phyloP scores from a whole-genome alignment of 768 basidiomycete genomes.

The Suillus fuscotomentosus region DNA sequence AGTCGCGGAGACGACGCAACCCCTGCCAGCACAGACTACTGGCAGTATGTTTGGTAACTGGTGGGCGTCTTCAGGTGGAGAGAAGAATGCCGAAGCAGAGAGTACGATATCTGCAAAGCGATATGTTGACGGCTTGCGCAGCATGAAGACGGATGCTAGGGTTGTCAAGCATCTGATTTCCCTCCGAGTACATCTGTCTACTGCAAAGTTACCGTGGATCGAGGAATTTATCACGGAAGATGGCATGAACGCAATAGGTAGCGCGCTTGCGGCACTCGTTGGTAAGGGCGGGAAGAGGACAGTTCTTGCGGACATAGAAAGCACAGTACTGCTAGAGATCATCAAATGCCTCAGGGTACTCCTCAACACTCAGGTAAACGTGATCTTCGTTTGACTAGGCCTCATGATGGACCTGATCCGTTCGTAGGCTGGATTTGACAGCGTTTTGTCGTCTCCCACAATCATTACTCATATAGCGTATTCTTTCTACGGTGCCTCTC shows the following conservation, averaged over 20 bases:
- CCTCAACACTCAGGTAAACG: slow-evolving; percentile 78
- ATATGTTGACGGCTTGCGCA: slow-evolving; percentile 63
- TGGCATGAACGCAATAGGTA: slow-evolving; percentile 65
- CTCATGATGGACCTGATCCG: neutral
- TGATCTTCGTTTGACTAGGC: slow-evolving; percentile 10
- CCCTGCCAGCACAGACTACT: slow-evolving; percentile 63
- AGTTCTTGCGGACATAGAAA: slow-evolving; percentile 61
- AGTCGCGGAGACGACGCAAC: slow-evolving; percentile 27
- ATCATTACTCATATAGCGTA: slow-evolving; percentile 74
- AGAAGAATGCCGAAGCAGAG: slow-evolving; percentile 35
- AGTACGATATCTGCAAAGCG: slow-evolving; percentile 49
- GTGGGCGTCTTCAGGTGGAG: slow-evolving; percentile 71
- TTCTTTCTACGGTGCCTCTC: slow-evolving; percentile 61
- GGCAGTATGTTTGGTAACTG: slow-evolving; percentile 76
- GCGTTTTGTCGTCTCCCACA: slow-evolving; percentile 59
- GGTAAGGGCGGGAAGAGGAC: slow-evolving; percentile 66
- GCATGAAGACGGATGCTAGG: slow-evolving; percentile 54
- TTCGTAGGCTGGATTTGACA: slow-evolving; percentile 67
- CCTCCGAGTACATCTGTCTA: slow-evolving; percentile 83
- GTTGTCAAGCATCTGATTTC: slow-evolving; percentile 78
- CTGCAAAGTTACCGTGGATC: slow-evolving; percentile 76
- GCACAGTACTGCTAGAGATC: slow-evolving; percentile 65
- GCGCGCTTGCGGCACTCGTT: slow-evolving; percentile 57
- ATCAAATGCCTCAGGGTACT: slow-evolving; percentile 80
- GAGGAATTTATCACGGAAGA: slow-evolving; percentile 64